These are phyloP conservation scores for Blastobotrys illinoisensis DNA, from an alignment of 1,139 yeast species.

Conservation along the genomic window DNA sequence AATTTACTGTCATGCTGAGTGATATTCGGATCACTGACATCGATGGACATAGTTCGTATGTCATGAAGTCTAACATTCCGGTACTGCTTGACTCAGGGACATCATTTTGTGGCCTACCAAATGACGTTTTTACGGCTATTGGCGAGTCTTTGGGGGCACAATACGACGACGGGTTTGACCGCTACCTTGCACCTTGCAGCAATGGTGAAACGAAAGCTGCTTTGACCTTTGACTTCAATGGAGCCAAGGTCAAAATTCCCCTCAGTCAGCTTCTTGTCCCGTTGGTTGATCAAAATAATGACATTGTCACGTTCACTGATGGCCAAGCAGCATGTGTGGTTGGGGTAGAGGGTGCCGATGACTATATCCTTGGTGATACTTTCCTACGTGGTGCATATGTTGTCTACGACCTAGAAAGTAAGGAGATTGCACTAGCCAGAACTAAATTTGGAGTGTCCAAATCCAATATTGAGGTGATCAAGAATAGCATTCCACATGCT, in stretches of 20 bases:
- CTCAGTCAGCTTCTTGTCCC: slow-evolving; percentile 13
- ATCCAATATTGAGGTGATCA: slow-evolving; percentile 15
- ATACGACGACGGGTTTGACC: slow-evolving; percentile 8
- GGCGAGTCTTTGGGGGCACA: slow-evolving; percentile 24
- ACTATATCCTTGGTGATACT: slow-evolving; percentile 58
- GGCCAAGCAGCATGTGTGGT: slow-evolving; percentile 27
- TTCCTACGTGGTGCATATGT: slow-evolving; percentile 70
- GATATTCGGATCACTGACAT: slow-evolving; percentile 11
- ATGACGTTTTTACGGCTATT: slow-evolving; percentile 15
- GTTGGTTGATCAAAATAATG: slow-evolving; percentile 13
- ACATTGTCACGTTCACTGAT: slow-evolving; percentile 13
- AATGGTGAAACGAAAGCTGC: slow-evolving; percentile 15
- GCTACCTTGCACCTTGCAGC: slow-evolving; percentile 15
- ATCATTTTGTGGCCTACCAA: slow-evolving; percentile 29
- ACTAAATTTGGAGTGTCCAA: slow-evolving; percentile 31
- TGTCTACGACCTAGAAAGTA: slow-evolving; percentile 68
- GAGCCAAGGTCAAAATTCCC: slow-evolving; percentile 27
- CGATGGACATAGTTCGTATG: background rate
- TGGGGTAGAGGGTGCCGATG: slow-evolving; percentile 42
- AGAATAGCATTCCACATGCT: slow-evolving; percentile 16
- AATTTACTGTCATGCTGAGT: slow-evolving; percentile 17
- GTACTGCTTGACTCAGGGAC: slow-evolving; percentile 36
- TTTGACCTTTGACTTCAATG: slow-evolving; percentile 27
- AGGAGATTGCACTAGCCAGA: slow-evolving; percentile 62
- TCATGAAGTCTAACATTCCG: background rate